phyloP scores from a whole-genome alignment of 176 grass and related monocot species.

The Triticum dicoccoides region DNA sequence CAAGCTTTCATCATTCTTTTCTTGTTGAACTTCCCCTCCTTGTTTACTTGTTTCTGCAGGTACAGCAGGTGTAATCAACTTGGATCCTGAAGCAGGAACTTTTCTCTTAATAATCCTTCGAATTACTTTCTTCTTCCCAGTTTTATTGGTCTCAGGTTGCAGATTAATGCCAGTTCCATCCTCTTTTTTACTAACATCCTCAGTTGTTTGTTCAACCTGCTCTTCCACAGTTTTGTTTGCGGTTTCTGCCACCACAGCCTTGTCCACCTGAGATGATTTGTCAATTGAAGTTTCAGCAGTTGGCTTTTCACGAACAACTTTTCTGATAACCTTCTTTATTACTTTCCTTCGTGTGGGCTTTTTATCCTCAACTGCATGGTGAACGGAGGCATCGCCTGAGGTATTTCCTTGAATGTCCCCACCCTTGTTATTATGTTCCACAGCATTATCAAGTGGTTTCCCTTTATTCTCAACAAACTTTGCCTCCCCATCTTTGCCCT shows the following conservation, averaged over 20 bases:
- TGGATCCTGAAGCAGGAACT: conserved; percentile 28
- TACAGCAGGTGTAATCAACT: conserved; percentile 31
- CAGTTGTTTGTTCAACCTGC: conserved; percentile 10
- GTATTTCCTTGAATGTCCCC: conserved; percentile 23
- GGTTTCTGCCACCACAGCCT: conserved; percentile 24
- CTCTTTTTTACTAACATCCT: conserved; percentile 12
- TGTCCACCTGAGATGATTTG: conserved; percentile 35
- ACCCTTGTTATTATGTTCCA: conserved; percentile 22
- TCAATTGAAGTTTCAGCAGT: conserved; percentile 24
- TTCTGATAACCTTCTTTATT: conserved; percentile 64
- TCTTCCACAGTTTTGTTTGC: conserved; percentile 24
- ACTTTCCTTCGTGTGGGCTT: conserved; percentile 59
- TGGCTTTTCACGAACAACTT: conserved; percentile 37
- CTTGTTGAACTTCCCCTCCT: conserved; percentile 9
- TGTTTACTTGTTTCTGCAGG: conserved; percentile 40
- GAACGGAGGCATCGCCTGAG: conserved; percentile 3
- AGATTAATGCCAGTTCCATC: not conserved
- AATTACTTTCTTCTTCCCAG: conserved; percentile 58
- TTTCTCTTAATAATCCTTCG: conserved; percentile 69
- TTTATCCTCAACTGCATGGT: conserved; percentile 20
- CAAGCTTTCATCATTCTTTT: conserved; percentile 35
- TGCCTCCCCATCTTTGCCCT: conserved; percentile 15
- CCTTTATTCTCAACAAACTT: conserved; percentile 19
- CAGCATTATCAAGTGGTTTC: conserved; percentile 17
- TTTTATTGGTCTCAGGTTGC: conserved; percentile 20